Evolutionary conservation across 768 basidiomycete genomes (phyloP).

Genomic region (Pleurotus eryngii): DNA sequence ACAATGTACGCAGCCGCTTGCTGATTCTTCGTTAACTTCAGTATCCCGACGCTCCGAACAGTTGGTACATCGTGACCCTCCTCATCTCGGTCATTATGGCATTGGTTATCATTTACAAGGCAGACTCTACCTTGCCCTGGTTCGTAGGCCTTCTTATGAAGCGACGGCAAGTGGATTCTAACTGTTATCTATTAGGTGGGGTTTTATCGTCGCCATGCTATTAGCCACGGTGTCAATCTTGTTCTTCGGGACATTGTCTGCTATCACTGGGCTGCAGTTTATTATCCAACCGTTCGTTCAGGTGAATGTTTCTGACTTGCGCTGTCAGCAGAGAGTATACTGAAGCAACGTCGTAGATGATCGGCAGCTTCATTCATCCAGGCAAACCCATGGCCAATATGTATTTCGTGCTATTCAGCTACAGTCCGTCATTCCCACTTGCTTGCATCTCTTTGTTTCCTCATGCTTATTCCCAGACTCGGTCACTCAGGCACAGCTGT

Average conservation of each 20-base stretch:
- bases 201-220: constrained; percentile 39
- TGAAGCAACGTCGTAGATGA: constrained; percentile 41
- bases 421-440: constrained; percentile 28
- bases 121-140: constrained; percentile 47
- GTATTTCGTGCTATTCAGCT: constrained; percentile 52
- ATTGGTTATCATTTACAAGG: constrained; percentile 42
- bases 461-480: constrained; percentile 26
- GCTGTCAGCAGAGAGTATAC: constrained; percentile 27
- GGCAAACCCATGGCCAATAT: constrained; percentile 70
- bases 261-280: constrained; percentile 43
- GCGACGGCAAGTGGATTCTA: too few relatives aligned
- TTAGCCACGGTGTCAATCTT: constrained; percentile 42
- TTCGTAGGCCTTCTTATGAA: constrained; percentile 13
- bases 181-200: constrained; percentile 34
- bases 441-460: background rate
- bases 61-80: constrained; percentile 48
- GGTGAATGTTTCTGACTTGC: constrained; percentile 23
- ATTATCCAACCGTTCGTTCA: constrained; percentile 50
- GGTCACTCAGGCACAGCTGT: constrained; percentile 39
- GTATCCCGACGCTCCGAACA: constrained; percentile 57
- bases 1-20: too few relatives aligned
- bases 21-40: constrained; percentile 9
- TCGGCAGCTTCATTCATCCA: constrained; percentile 54
- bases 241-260: constrained; percentile 42
- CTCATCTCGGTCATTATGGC: constrained; percentile 38